phyloP scores from a whole-genome alignment of 2,329 filamentous ascomycete genomes.

The Xylaria sp. region DNA sequence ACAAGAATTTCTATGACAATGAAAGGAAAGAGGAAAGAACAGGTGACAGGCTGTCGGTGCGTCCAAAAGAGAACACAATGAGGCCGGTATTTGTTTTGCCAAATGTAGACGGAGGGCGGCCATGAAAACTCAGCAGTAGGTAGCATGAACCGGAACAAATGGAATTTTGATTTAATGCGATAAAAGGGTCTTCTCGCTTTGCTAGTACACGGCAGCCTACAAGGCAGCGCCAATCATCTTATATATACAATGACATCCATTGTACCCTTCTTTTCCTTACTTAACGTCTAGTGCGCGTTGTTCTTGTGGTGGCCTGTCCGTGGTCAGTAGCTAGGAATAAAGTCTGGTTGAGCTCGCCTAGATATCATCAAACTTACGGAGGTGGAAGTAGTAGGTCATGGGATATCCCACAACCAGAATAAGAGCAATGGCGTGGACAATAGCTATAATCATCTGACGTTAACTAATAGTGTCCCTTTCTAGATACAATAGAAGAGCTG shows the following conservation, averaged over 20 bases:
- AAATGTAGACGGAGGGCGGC: background rate
- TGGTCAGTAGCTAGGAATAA: slow-evolving; percentile 18
- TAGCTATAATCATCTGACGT: slow-evolving; percentile 65
- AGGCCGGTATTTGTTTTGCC: background rate
- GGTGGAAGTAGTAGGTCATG: slow-evolving; percentile 99
- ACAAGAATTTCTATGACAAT: background rate
- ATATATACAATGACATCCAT: slow-evolving; percentile 47
- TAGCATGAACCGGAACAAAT: slow-evolving; percentile 31
- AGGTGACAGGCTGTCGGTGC: background rate
- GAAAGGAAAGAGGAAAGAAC: background rate
- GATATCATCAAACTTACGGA: slow-evolving; percentile 75
- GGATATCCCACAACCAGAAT: slow-evolving; percentile 88
- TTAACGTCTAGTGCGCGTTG: slow-evolving; percentile 84
- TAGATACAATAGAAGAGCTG: background rate
- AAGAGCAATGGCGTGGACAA: slow-evolving; percentile 85
- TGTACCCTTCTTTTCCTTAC: slow-evolving; percentile 34
- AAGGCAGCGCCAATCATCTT: slow-evolving; percentile 43
- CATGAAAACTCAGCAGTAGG: background rate
- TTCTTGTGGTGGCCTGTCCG: slow-evolving; percentile 97
- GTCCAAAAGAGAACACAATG: background rate
- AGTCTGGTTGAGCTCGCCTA: background rate
- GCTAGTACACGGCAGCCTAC: slow-evolving; percentile 46
- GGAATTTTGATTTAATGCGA: slow-evolving; percentile 33
- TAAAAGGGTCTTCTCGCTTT: slow-evolving; percentile 38
- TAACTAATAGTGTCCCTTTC: slow-evolving; percentile 35